Evolutionary conservation across 164 flowering plant species (phyloP).

Genomic region (Vitis amurensis): DNA sequence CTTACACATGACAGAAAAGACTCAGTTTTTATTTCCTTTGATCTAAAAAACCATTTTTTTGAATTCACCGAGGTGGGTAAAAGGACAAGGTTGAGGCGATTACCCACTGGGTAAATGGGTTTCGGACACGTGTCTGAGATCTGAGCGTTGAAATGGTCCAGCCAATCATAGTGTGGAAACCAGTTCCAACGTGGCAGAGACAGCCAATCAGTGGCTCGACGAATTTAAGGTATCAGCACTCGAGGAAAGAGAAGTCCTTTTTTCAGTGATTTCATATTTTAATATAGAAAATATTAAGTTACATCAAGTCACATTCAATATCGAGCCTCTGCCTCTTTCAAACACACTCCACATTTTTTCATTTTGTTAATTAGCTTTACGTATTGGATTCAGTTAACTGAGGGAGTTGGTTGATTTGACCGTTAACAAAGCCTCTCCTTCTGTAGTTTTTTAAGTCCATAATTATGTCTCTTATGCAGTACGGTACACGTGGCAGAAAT

Average conservation of each 20-base stretch:
- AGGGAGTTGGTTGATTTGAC: conserved; percentile 26
- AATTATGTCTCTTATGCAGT: not conserved
- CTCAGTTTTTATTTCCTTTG: not conserved
- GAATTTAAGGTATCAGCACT: conserved; percentile 47
- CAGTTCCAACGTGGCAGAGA: conserved; percentile 36
- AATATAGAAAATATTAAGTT: not conserved
- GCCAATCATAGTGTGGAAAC: conserved; percentile 38
- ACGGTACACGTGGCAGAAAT: no score
- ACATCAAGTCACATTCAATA: conserved; percentile 8
- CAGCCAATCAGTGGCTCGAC: conserved; percentile 60
- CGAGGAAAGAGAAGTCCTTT: not conserved
- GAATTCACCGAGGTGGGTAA: conserved; percentile 20
- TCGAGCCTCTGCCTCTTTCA: not conserved
- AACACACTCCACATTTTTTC: not conserved
- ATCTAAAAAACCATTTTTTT: not conserved
- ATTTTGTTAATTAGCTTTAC: conserved; percentile 8
- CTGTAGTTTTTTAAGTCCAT: no score
- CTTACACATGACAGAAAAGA: conserved; percentile 14
- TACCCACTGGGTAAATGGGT: conserved; percentile 24
- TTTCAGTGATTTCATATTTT: not conserved
- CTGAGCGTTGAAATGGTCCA: conserved; percentile 7
- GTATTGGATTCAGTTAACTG: conserved; percentile 21
- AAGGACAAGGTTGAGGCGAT: conserved; percentile 8
- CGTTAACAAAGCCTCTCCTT: not conserved
- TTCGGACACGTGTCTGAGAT: conserved; percentile 12